These are phyloP conservation scores for Phoenix roebelenii DNA, from an alignment of 176 grass and related monocot genomes.

Conservation along the genomic window DNA sequence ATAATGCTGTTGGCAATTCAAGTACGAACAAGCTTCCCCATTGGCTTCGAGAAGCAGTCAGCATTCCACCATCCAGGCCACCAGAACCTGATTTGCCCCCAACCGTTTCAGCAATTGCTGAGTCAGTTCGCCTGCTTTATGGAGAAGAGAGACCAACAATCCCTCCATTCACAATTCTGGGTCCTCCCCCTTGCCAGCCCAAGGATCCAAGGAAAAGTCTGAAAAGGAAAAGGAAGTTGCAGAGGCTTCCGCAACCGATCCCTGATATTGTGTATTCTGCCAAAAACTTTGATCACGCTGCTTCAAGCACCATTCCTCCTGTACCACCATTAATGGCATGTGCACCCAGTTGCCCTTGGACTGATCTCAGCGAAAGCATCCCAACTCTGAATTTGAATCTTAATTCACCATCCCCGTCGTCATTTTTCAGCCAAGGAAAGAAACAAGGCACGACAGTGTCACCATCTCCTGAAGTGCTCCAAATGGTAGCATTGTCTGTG, in stretches of 20 bases:
- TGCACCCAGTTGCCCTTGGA: background rate
- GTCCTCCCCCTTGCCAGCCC: constrained; percentile 42
- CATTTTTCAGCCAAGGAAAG: constrained; percentile 20
- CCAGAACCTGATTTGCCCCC: constrained; percentile 48
- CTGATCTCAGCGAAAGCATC: constrained; percentile 5
- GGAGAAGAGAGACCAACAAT: constrained; percentile 61
- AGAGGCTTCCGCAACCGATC: constrained; percentile 24
- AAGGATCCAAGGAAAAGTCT: constrained; percentile 65
- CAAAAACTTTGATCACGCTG: constrained; percentile 12
- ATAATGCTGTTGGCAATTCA: constrained; percentile 36
- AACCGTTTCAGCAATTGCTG: constrained; percentile 64
- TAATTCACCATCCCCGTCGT: constrained; percentile 38
- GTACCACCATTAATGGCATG: constrained; percentile 19
- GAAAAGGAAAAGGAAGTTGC: constrained; percentile 49
- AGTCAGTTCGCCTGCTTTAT: constrained; percentile 69
- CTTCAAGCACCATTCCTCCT: constrained; percentile 9
- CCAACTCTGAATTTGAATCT: constrained; percentile 37
- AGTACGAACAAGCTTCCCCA: constrained; percentile 84
- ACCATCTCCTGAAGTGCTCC: constrained; percentile 25
- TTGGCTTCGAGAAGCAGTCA: constrained; percentile 95
- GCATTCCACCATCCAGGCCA: constrained; percentile 36
- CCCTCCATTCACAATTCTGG: constrained; percentile 68
- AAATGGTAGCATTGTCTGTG: constrained; percentile 9
- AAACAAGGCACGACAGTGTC: background rate
- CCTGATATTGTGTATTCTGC: constrained; percentile 19